These are phyloP conservation scores for Hypoxylon lienhwacheense DNA, from an alignment of 495 filamentous ascomycete genomes.

Conservation along the genomic window DNA sequence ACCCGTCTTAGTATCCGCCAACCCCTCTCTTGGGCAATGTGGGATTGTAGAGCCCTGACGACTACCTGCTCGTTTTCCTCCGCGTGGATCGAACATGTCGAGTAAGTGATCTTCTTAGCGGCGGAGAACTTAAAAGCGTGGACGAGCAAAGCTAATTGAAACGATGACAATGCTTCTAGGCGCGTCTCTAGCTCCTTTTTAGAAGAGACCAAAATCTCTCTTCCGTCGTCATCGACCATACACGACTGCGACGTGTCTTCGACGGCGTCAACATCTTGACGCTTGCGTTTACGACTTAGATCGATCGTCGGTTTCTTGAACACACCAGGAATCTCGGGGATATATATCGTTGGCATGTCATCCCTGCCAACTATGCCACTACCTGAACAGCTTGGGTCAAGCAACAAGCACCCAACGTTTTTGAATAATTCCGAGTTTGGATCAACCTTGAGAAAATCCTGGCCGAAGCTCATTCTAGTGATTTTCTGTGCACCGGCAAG, in stretches of 20 bases:
- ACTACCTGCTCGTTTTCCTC: conserved; percentile 91
- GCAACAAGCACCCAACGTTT: conserved; percentile 70
- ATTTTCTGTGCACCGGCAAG: conserved; percentile 66
- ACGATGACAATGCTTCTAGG: conserved; percentile 69
- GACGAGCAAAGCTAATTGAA: conserved; percentile 74
- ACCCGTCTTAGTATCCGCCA: conserved; percentile 74
- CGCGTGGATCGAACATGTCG: conserved; percentile 84
- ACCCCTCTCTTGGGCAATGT: conserved; percentile 65
- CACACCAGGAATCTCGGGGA: conserved; percentile 51
- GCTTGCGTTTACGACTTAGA: conserved; percentile 46
- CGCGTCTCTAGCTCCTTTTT: conserved; percentile 55
- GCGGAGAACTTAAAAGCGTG: conserved; percentile 82
- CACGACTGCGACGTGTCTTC: conserved; percentile 39
- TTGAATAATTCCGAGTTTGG: conserved; percentile 55
- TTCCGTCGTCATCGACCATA: conserved; percentile 54
- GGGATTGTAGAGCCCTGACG: conserved; percentile 62
- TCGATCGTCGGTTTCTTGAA: conserved; percentile 15
- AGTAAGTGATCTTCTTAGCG: conserved; percentile 81
- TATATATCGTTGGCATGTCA: conserved; percentile 64
- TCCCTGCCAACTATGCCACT: conserved; percentile 91
- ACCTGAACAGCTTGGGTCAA: conserved; percentile 93
- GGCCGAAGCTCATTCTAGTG: conserved; percentile 66
- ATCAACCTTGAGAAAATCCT: conserved; percentile 78
- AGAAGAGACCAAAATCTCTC: conserved; percentile 45
- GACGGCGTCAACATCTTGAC: conserved; percentile 35